phyloP scores from a whole-genome alignment of 345 rosid species.

The Conringia planisiliqua region DNA sequence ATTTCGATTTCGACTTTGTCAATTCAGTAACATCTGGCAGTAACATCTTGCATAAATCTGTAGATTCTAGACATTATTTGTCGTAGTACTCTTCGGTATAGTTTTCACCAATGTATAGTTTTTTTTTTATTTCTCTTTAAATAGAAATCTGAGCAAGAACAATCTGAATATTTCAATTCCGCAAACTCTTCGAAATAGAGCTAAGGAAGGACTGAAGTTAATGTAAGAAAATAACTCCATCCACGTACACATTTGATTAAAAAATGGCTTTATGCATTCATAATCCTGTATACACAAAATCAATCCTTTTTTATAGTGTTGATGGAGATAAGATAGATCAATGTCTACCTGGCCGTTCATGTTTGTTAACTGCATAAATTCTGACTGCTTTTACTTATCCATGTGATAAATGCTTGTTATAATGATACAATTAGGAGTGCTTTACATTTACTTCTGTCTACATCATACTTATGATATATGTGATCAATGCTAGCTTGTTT shows the following conservation, averaged over 20 bases:
- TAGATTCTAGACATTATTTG: background rate
- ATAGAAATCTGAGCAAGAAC: conserved; percentile 42
- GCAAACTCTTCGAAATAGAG: conserved; percentile 25
- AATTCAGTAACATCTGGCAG: no score
- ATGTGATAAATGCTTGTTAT: no score
- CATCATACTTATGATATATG: no score
- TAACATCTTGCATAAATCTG: no score
- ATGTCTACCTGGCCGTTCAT: background rate
- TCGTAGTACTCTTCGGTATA: background rate
- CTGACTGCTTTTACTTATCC: no score
- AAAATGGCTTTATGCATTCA: background rate
- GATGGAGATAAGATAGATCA: background rate
- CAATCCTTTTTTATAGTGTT: background rate
- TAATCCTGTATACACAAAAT: background rate
- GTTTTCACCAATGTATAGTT: background rate
- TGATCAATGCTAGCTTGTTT: no score
- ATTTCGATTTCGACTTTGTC: no score
- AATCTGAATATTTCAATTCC: conserved; percentile 40
- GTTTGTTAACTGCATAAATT: no score
- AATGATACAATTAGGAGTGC: no score
- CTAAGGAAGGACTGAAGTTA: conserved; percentile 6
- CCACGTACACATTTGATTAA: background rate
- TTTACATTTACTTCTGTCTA: no score
- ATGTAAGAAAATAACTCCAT: background rate
- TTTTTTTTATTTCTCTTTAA: background rate